These are phyloP conservation scores for Panaeolus cyanescens DNA, from an alignment of 768 basidiomycete genomes.

Conservation along the genomic window DNA sequence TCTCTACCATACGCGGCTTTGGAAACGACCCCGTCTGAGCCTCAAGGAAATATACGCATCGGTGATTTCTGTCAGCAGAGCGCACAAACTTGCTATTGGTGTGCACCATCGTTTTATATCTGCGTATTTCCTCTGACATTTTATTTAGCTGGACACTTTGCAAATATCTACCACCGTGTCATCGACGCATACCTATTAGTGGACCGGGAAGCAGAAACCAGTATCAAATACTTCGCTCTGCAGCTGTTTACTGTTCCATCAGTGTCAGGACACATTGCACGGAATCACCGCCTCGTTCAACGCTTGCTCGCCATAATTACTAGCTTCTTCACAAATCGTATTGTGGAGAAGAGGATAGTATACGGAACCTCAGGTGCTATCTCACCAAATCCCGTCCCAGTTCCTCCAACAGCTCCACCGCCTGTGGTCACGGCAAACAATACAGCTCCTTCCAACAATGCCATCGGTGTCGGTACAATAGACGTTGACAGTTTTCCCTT, in stretches of 20 bases:
- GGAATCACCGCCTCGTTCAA: conserved; percentile 70
- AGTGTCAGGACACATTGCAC: conserved; percentile 77
- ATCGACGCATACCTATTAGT: conserved; percentile 91
- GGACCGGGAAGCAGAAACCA: conserved; percentile 94
- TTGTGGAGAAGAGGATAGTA: conserved; percentile 68
- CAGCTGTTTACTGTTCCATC: conserved; percentile 93
- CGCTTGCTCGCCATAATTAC: conserved; percentile 83
- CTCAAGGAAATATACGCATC: conserved; percentile 84
- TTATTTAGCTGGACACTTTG: conserved; percentile 76
- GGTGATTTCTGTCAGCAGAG: conserved; percentile 67
- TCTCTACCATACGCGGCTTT: conserved; percentile 79
- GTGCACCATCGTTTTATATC: conserved; percentile 18
- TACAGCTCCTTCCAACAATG: background rate
- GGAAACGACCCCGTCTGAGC: conserved; percentile 82
- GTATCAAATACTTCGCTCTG: conserved; percentile 90
- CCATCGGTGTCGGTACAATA: conserved; percentile 33
- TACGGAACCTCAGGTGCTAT: conserved; percentile 21
- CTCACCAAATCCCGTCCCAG: conserved; percentile 9
- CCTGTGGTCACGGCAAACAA: background rate
- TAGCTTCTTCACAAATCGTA: conserved; percentile 92
- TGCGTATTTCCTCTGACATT: background rate
- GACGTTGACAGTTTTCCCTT: conserved; percentile 88
- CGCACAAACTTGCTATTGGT: conserved; percentile 82
- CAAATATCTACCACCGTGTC: conserved; percentile 80
- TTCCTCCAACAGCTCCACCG: conserved; percentile 6